Base-by-base conservation (phyloP, 164 flowering plant genomes). In the Amborella trichopoda region DNA sequence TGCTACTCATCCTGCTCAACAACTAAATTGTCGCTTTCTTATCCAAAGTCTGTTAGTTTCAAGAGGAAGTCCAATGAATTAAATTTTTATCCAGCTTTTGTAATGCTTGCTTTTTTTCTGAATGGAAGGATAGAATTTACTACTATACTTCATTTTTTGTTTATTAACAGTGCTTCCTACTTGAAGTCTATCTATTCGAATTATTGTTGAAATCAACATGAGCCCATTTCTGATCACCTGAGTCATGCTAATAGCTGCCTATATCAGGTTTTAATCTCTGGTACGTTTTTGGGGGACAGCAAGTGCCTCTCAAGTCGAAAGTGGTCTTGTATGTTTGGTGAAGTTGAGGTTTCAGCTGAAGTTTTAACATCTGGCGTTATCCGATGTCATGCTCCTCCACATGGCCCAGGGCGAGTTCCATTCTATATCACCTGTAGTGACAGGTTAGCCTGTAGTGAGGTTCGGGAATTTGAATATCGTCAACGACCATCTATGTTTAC, bases 251-350 rank as follows among this genome's bases (percentile, higher is more conserved):
- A 46, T 48, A 25, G 28, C 11, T 57, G 22, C 28, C 23, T 48
- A 40, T 51, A 6, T 49, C 69, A 83, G 85, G 83, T 83, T 62
- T 41, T 83, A 43, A 64, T 83, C 19, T 48, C 70, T 26, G 94
- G 94, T 40, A 56, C 49, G 13, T 80, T 78, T 58, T 30, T 81
- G 67, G 67, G 65, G 16, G 64, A 61, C 47, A 45, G 38, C 37
- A 62, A 65, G 46, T 45, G 49, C 26, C 50, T 52, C 48, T 24
- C 26, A 28, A 43, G 40, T 22, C 40, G 37, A 1, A 73, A 68
- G 16, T 84, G 94, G 94, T 64, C 77, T 42, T 84, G 90, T 56
- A 81, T 84, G 94, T 84, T 84, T 73, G 90, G 87, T 25, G 87
- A 84, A 62, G 59, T 73, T 46, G 90, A 79, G 66, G 82, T 79